Conservation (phyloP, 2,329 filamentous ascomycete species). For the Alternaria tenuissima region DNA sequence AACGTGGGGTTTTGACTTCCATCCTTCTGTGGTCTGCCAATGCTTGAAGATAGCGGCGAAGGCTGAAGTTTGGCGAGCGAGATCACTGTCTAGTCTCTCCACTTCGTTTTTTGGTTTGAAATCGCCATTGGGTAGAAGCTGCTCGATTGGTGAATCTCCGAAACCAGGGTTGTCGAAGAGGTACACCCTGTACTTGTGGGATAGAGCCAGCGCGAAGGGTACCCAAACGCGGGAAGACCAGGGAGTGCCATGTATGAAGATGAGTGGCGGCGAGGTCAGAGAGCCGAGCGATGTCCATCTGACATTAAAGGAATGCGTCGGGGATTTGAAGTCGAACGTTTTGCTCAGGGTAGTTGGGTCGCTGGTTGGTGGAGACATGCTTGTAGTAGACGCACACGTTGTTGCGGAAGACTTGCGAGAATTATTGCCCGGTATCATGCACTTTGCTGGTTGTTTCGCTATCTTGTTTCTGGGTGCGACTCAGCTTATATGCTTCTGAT, state of each 20-base stretch:
- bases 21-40: conserved; percentile 20
- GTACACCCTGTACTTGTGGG: conserved; percentile 25
- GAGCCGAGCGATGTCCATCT: conserved; percentile 26
- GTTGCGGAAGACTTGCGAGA: neutral
- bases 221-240: conserved; percentile 32
- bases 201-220: conserved; percentile 25
- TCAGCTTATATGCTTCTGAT: neutral
- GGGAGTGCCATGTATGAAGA: conserved; percentile 36
- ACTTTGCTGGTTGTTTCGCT: neutral
- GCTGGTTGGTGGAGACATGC: neutral
- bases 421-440: rapidly evolving
- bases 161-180: conserved; percentile 35
- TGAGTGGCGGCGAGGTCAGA: conserved; percentile 16
- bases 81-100: conserved; percentile 20
- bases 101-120: conserved; percentile 11
- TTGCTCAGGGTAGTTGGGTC: neutral
- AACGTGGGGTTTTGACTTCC: conserved; percentile 21
- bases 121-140: neutral
- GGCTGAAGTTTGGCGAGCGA: conserved; percentile 27
- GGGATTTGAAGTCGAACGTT: conserved; percentile 18
- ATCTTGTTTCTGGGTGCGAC: neutral
- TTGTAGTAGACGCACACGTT: neutral
- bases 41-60: conserved; percentile 26
- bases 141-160: conserved; percentile 25
- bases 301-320: conserved; percentile 23